phyloP scores from a whole-genome alignment of 495 filamentous ascomycete genomes.

The Penicillium antarcticum region DNA sequence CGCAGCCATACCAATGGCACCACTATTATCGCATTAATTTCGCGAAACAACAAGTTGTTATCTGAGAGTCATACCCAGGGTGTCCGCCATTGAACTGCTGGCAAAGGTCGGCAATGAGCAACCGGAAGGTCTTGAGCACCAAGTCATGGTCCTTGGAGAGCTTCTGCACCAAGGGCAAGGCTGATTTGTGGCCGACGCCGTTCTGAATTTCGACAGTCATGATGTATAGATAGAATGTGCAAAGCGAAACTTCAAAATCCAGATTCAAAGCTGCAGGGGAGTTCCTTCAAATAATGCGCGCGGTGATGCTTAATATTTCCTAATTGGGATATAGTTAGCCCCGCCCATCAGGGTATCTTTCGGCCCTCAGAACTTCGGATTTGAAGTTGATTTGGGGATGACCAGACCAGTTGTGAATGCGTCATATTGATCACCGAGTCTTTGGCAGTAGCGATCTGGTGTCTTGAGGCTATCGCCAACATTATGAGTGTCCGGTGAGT shows the following conservation, averaged over 20 bases:
- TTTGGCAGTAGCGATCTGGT: too few species aligned
- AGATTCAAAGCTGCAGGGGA: background rate
- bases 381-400: background rate
- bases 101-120: conserved; percentile 57
- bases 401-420: too few species aligned
- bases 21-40: conserved; percentile 21
- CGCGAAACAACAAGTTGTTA: background rate
- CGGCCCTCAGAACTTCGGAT: background rate
- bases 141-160: conserved; percentile 37
- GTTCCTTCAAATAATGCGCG: conserved; percentile 5
- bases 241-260: background rate
- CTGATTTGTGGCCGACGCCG: conserved; percentile 16
- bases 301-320: conserved; percentile 14
- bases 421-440: too few species aligned
- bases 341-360: background rate
- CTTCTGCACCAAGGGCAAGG: conserved; percentile 20
- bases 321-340: background rate
- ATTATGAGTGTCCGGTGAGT: too few species aligned
- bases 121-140: conserved; percentile 49
- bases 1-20: conserved; percentile 90
- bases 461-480: too few species aligned
- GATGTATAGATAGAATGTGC: background rate
- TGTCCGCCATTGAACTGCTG: conserved; percentile 59
- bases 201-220: conserved; percentile 6
- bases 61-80: conserved; percentile 41